Percentiles rank a stretch among this genome's conserved stretches.
Conservation (phyloP, 148 eudicot genomes). For the Fallopia convolvulus region DNA sequence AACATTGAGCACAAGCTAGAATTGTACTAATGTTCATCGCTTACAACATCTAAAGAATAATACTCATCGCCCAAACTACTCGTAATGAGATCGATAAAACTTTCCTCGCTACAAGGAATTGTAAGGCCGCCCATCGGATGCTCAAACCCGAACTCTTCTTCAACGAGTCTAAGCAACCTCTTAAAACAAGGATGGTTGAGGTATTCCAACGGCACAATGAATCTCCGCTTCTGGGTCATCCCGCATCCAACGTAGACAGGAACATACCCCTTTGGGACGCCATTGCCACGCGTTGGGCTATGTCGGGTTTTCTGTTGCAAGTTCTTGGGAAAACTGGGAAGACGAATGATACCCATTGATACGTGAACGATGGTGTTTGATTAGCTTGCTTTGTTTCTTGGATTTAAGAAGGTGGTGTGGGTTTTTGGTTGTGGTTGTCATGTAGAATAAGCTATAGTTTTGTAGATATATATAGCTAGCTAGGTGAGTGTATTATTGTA, state of each 20-base stretch:
- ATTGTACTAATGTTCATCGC: background rate
- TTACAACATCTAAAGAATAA: background rate
- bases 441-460: background rate
- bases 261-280: slow-evolving; percentile 52
- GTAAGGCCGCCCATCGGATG: slow-evolving; percentile 48
- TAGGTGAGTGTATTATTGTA: background rate
- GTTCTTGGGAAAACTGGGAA: background rate
- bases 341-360: slow-evolving; percentile 3
- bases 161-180: slow-evolving; percentile 37
- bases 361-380: background rate
- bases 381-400: background rate
- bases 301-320: background rate
- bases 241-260: slow-evolving; percentile 49
- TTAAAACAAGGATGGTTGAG: slow-evolving; percentile 42
- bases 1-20: too few species aligned
- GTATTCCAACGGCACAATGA: slow-evolving; percentile 40
- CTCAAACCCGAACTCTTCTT: slow-evolving; percentile 57
- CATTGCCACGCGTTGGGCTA: slow-evolving; percentile 8
- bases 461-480: background rate
- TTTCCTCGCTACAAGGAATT: slow-evolving; percentile 42
- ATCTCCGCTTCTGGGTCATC: slow-evolving; percentile 25
- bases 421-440: background rate
- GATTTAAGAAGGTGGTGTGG: background rate
- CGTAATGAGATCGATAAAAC: background rate
- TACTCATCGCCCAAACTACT: slow-evolving; percentile 3